phyloP scores from a whole-genome alignment of 805 yeast genomes.

The Suhomyces sp. region DNA sequence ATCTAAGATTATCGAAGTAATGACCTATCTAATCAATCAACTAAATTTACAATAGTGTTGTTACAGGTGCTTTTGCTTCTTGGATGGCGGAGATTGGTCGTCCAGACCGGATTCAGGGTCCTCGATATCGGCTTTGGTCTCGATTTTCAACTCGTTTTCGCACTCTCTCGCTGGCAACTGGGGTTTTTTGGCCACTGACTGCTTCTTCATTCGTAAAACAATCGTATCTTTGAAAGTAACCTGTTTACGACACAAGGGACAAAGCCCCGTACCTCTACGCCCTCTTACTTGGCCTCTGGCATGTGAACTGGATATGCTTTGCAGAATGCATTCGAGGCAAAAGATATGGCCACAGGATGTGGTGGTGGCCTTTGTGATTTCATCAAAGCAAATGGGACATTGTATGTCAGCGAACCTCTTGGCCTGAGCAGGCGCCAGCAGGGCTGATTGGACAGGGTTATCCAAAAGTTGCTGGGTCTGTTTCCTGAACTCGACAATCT shows the following conservation, averaged over 20 bases:
- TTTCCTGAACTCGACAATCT: constrained; percentile 35
- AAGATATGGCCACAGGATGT: constrained; percentile 44
- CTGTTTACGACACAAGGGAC: constrained; percentile 42
- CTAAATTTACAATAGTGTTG: background rate
- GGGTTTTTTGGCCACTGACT: constrained; percentile 11
- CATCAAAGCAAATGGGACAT: constrained; percentile 45
- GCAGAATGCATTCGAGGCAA: constrained; percentile 42
- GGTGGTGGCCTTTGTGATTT: constrained; percentile 37
- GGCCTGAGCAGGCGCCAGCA: constrained; percentile 16
- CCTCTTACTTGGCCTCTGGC: constrained; percentile 43
- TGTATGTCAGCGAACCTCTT: constrained; percentile 36
- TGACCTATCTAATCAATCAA: background rate
- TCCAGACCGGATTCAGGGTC: background rate
- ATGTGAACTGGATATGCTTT: constrained; percentile 35
- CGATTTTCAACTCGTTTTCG: background rate
- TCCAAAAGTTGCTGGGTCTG: constrained; percentile 34
- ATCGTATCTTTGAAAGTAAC: constrained; percentile 38
- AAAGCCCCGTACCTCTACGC: constrained; percentile 37
- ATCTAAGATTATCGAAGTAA: background rate
- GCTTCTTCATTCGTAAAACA: constrained; percentile 15
- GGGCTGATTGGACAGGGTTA: constrained; percentile 18
- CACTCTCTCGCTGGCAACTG: constrained; percentile 9
- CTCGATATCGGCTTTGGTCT: background rate
- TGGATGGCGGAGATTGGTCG: background rate
- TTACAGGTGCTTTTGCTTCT: background rate